Conservation (phyloP, 495 filamentous ascomycete genomes). For the Amniculicola lignicola region DNA sequence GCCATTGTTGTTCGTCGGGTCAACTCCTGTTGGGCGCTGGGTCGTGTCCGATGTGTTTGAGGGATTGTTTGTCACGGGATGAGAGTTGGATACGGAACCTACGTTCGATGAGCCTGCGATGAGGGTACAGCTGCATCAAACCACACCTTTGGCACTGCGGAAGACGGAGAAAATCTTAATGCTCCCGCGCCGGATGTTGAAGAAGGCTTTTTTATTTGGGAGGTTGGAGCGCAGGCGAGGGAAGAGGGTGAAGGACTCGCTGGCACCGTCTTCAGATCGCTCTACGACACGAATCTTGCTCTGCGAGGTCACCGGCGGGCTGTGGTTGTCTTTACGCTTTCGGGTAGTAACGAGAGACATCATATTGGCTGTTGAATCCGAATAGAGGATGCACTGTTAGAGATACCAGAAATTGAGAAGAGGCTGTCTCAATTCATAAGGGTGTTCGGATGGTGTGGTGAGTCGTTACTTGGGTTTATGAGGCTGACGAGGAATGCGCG, state of each 20-base stretch:
- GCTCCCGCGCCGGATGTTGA: slow-evolving; percentile 25
- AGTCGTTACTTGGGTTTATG: background rate
- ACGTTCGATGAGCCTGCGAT: too few relatives aligned
- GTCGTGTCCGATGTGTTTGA: background rate
- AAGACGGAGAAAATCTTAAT: slow-evolving; percentile 32
- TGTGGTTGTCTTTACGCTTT: slow-evolving; percentile 32
- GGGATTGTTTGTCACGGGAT: background rate
- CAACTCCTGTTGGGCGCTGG: background rate
- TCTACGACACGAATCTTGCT: slow-evolving; percentile 31
- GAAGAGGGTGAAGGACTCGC: slow-evolving; percentile 1
- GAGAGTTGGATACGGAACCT: background rate
- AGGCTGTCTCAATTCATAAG: background rate
- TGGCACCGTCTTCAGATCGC: slow-evolving; percentile 6
- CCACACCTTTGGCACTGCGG: slow-evolving; percentile 24
- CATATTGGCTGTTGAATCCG: slow-evolving; percentile 11
- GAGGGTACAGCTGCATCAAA: background rate
- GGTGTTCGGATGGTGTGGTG: background rate
- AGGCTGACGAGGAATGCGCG: too few relatives aligned
- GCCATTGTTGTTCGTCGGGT: background rate
- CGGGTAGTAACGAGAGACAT: slow-evolving; percentile 25
- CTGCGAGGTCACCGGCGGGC: slow-evolving; percentile 1
- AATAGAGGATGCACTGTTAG: slow-evolving; percentile 5
- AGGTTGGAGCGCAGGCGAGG: slow-evolving; percentile 14
- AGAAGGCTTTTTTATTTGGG: slow-evolving; percentile 6
- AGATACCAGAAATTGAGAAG: slow-evolving; percentile 7